These are phyloP conservation scores for Podila clonocystis DNA, from an alignment of 192 early-diverging fungal species.

Conservation along the genomic window DNA sequence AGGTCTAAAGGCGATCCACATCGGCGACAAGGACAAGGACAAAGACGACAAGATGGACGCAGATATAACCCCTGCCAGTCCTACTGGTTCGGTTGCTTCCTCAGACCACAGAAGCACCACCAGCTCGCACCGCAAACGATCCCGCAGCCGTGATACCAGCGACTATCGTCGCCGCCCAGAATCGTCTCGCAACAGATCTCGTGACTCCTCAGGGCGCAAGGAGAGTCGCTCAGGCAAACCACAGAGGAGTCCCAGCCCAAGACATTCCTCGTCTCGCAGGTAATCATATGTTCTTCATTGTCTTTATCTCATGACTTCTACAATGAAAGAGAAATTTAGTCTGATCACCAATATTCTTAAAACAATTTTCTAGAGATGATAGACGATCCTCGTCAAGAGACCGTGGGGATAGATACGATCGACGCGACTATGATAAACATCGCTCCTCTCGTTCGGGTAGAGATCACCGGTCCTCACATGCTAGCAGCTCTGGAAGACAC, in stretches of 20 bases:
- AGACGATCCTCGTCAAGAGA: constrained; percentile 22
- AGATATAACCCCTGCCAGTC: constrained; percentile 22
- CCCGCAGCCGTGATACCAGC: constrained; percentile 29
- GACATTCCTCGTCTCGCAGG: constrained; percentile 39
- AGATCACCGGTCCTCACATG: constrained; percentile 28
- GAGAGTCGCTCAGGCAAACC: constrained; percentile 30
- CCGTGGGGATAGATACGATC: constrained; percentile 8
- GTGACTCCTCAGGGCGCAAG: constrained; percentile 33
- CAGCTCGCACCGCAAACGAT: constrained; percentile 20
- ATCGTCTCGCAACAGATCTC: not conserved
- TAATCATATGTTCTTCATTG: not conserved
- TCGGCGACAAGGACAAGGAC: constrained; percentile 8
- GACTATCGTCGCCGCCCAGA: constrained; percentile 21
- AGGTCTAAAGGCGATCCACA: constrained; percentile 35
- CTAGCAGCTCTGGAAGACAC: constrained; percentile 35
- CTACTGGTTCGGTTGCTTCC: constrained; percentile 20
- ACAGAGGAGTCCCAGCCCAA: constrained; percentile 28
- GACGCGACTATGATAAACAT: constrained; percentile 35
- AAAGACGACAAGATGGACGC: constrained; percentile 32
- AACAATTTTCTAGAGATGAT: constrained; percentile 21
- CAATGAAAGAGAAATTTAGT: not conserved
- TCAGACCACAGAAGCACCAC: constrained; percentile 32
- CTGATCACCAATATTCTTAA: not conserved
- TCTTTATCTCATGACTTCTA: too few species aligned
- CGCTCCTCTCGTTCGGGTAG: constrained; percentile 33